These are phyloP conservation scores for Apiotrichum mycotoxinovorans DNA, from an alignment of 1,284 basidiomycete genomes.

Conservation along the genomic window DNA sequence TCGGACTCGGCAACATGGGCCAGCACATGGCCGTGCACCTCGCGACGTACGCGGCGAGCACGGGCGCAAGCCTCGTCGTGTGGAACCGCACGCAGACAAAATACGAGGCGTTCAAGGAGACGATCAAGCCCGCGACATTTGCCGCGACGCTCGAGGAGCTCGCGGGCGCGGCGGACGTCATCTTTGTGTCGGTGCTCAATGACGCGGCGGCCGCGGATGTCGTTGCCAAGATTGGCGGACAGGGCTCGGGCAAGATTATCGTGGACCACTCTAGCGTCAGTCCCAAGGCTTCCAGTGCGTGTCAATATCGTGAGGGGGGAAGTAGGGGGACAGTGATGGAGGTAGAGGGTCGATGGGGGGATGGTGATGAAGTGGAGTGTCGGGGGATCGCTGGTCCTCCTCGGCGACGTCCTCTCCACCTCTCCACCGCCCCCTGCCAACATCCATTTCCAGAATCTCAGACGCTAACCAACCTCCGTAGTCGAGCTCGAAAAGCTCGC, in stretches of 20 bases:
- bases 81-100: constrained; percentile 38
- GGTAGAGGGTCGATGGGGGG: too few species aligned
- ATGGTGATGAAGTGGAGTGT: too few species aligned
- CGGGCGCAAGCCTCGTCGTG: constrained; percentile 18
- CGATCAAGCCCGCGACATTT: constrained; percentile 14
- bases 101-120: constrained; percentile 24
- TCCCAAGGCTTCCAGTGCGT: constrained; percentile 33
- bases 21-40: constrained; percentile 31
- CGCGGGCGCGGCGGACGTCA: constrained; percentile 15
- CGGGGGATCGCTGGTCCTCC: too few species aligned
- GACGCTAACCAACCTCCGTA: constrained; percentile 5
- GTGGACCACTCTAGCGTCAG: constrained; percentile 36
- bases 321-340: too few species aligned
- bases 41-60: constrained; percentile 19
- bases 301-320: too few species aligned
- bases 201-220: constrained; percentile 32
- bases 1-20: constrained; percentile 41
- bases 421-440: too few species aligned
- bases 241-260: constrained; percentile 22
- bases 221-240: constrained; percentile 16
- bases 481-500: constrained; percentile 27
- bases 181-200: constrained; percentile 34
- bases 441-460: not conserved
- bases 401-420: too few species aligned
- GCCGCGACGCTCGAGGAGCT: constrained; percentile 23